Evolutionary conservation across 2,329 filamentous ascomycete genomes (phyloP).

Genomic region (Fusarium tanahbumbuense): DNA sequence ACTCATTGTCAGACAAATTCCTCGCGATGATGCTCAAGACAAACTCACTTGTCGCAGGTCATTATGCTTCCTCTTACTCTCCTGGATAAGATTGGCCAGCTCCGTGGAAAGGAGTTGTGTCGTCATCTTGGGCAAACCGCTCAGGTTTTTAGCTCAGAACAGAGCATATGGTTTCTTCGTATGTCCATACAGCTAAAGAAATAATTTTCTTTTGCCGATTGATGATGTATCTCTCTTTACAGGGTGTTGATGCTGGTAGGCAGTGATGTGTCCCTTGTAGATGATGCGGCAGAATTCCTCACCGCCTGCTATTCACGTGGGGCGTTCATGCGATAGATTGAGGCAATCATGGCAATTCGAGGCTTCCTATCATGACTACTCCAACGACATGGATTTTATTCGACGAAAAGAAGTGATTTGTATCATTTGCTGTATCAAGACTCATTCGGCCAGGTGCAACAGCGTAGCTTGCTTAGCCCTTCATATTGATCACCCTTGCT

Average conservation of each 20-base stretch:
- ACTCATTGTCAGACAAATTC: conserved; percentile 1
- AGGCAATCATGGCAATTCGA: conserved; percentile 12
- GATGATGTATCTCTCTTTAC: conserved; percentile 32
- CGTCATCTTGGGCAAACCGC: conserved; percentile 73
- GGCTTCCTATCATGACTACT: conserved; percentile 18
- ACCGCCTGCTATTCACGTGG: conserved; percentile 47
- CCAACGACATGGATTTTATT: background rate
- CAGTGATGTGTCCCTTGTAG: conserved; percentile 49
- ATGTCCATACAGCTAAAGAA: conserved; percentile 45
- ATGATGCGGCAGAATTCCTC: conserved; percentile 48
- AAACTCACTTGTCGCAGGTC: conserved; percentile 81
- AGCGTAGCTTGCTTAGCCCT: background rate
- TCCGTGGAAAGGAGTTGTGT: conserved; percentile 89
- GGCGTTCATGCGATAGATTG: conserved; percentile 6
- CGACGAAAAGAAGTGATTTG: background rate
- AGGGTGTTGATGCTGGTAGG: conserved; percentile 35
- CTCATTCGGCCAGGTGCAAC: background rate
- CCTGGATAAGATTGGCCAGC: conserved; percentile 90
- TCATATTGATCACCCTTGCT: background rate
- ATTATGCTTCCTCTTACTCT: conserved; percentile 93
- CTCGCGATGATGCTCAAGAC: background rate
- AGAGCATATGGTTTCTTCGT: conserved; percentile 39
- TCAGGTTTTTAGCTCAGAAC: conserved; percentile 39
- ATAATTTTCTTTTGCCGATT: conserved; percentile 22
- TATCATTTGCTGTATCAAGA: background rate